Evolutionary conservation across 345 rosid genomes (phyloP).

Genomic region (Citrus unshiu): DNA sequence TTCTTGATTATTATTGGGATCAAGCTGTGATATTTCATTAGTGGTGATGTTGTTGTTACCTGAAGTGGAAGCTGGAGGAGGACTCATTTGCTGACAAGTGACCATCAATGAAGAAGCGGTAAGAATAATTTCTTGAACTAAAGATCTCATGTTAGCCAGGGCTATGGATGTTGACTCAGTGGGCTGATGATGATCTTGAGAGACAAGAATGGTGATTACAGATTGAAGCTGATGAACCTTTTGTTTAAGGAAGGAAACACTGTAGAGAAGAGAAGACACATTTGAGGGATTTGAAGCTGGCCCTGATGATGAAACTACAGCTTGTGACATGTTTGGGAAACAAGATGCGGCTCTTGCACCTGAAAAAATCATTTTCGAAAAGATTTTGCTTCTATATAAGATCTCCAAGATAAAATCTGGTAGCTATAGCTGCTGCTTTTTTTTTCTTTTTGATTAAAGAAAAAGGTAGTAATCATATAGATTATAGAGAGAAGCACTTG

Average conservation of each 20-base stretch:
- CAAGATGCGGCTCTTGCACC: slow-evolving; percentile 4
- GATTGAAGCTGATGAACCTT: slow-evolving; percentile 64
- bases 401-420: background rate
- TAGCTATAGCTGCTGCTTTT: background rate
- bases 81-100: slow-evolving; percentile 59
- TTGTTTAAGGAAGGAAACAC: slow-evolving; percentile 55
- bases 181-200: slow-evolving; percentile 31
- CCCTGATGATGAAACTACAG: slow-evolving; percentile 15
- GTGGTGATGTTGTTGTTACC: slow-evolving; percentile 2
- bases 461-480: background rate
- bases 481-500: background rate
- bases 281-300: slow-evolving; percentile 15
- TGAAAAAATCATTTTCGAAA: slow-evolving; percentile 27
- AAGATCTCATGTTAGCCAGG: slow-evolving; percentile 37
- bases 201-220: slow-evolving; percentile 36
- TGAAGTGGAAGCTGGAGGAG: background rate
- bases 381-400: background rate
- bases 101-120: slow-evolving; percentile 63
- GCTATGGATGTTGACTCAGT: slow-evolving; percentile 42
- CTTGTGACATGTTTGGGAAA: slow-evolving; percentile 29
- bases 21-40: slow-evolving; percentile 5
- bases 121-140: slow-evolving; percentile 61
- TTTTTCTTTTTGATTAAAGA: background rate
- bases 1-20: slow-evolving; percentile 11
- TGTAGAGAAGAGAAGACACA: slow-evolving; percentile 45